Percentiles rank a stretch among this genome's conserved stretches.
Evolutionary conservation across 768 basidiomycete genomes (phyloP).

Genomic region (Candolleomyces eurysporus): DNA sequence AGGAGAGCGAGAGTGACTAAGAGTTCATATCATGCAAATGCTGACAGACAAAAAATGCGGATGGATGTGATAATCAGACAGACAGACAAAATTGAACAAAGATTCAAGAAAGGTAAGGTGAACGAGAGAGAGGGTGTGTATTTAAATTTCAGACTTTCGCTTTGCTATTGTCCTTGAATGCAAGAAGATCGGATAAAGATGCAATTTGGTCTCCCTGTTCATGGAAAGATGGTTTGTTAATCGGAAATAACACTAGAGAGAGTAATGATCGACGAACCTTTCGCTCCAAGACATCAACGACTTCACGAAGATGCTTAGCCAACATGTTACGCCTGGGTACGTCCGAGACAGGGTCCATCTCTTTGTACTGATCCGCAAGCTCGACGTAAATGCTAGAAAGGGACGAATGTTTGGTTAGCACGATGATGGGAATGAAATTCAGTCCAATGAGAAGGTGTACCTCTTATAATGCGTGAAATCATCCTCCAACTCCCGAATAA

Average conservation of each 20-base stretch:
- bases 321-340: conserved; percentile 81
- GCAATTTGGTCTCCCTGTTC: conserved; percentile 89
- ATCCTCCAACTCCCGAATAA: conserved; percentile 87
- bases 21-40: too few species aligned
- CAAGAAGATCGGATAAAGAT: conserved; percentile 80
- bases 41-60: too few species aligned
- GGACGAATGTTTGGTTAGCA: conserved; percentile 2
- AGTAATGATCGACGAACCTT: conserved; percentile 54
- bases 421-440: background rate
- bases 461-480: conserved; percentile 95
- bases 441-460: conserved; percentile 41
- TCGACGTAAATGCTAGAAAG: conserved; percentile 79
- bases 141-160: too few species aligned
- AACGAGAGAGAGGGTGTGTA: too few species aligned
- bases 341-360: conserved; percentile 82
- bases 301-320: conserved; percentile 85
- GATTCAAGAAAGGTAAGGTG: too few species aligned
- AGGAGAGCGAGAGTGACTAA: too few species aligned
- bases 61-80: too few species aligned
- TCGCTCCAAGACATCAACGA: conserved; percentile 87
- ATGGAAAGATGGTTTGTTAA: conserved; percentile 6
- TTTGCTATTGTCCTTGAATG: conserved; percentile 53
- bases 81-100: too few species aligned
- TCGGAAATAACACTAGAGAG: background rate
- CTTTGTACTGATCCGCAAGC: conserved; percentile 89